Percentiles rank a stretch among this genome's conserved stretches.
Evolutionary conservation across 2,329 filamentous ascomycete genomes (phyloP).

Genomic region (Colletotrichum musae): DNA sequence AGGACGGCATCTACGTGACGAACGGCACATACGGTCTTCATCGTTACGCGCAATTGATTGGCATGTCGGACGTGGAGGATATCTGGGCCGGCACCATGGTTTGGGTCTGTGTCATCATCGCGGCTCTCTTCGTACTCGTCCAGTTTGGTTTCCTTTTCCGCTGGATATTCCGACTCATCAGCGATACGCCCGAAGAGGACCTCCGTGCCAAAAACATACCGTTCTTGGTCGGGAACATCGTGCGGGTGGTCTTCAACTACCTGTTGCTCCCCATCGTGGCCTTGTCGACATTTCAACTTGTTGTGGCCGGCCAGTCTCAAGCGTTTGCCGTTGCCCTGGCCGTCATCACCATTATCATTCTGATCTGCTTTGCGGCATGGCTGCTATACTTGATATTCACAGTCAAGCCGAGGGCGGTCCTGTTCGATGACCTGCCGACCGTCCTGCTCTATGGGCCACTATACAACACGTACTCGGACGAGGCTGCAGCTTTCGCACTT

Average conservation of each 20-base stretch:
- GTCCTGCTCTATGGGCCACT: conserved; percentile 91
- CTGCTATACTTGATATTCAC: conserved; percentile 84
- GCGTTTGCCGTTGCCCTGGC: conserved; percentile 81
- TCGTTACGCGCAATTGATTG: conserved; percentile 83
- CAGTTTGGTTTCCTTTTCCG: conserved; percentile 84
- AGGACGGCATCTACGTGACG: conserved; percentile 89
- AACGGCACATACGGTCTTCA: conserved; percentile 86
- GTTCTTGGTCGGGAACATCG: conserved; percentile 83
- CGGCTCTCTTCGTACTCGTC: conserved; percentile 75
- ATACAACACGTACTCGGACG: conserved; percentile 98
- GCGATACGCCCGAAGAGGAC: conserved; percentile 85
- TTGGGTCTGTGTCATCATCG: conserved; percentile 87
- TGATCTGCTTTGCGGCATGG: conserved; percentile 83
- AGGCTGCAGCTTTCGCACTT: conserved; percentile 90
- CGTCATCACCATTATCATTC: conserved; percentile 78
- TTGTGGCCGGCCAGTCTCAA: conserved; percentile 78
- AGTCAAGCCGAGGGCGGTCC: conserved; percentile 85
- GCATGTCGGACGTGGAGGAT: conserved; percentile 82
- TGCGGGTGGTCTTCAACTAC: conserved; percentile 93
- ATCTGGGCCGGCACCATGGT: conserved; percentile 96
- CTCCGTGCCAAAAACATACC: conserved; percentile 92
- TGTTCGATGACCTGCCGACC: conserved; percentile 94
- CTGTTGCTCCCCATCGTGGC: conserved; percentile 90
- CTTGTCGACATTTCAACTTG: conserved; percentile 91
- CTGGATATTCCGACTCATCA: conserved; percentile 81